phyloP scores from a whole-genome alignment of 1,284 basidiomycete species.

The Ceratobasidium theobromae region DNA sequence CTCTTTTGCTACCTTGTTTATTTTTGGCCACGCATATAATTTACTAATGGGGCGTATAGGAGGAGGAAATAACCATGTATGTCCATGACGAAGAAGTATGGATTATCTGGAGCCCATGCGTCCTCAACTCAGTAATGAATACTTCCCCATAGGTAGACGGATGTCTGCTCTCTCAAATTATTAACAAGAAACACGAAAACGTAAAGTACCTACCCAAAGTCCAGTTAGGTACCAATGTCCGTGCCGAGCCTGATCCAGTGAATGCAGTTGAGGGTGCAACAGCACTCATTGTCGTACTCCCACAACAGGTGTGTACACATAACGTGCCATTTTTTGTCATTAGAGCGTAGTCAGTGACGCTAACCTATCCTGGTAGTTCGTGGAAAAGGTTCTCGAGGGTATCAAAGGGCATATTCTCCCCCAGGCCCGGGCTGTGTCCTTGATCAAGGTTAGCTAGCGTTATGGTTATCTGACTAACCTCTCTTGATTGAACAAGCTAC shows the following conservation, averaged over 20 bases:
- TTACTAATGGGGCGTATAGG: too few species aligned
- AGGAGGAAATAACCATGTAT: slow-evolving; percentile 52
- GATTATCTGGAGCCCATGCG: neutral
- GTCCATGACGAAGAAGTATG: slow-evolving; percentile 52
- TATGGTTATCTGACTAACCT: neutral
- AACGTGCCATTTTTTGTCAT: too few species aligned
- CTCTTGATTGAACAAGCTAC: neutral
- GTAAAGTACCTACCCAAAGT: slow-evolving; percentile 55
- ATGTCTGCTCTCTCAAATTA: slow-evolving; percentile 53
- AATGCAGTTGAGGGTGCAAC: slow-evolving; percentile 55
- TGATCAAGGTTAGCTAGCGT: slow-evolving; percentile 46
- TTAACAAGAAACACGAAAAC: slow-evolving; percentile 57
- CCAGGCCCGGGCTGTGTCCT: slow-evolving; percentile 48
- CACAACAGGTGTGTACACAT: slow-evolving; percentile 49
- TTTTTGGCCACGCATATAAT: slow-evolving; percentile 2
- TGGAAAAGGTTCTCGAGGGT: slow-evolving; percentile 44
- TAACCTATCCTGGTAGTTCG: slow-evolving; percentile 42
- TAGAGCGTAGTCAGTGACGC: neutral
- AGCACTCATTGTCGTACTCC: slow-evolving; percentile 55
- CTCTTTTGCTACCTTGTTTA: too few species aligned
- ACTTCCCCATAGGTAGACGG: slow-evolving; percentile 49
- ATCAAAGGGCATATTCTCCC: slow-evolving; percentile 46
- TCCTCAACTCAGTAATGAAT: neutral
- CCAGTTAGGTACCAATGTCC: slow-evolving; percentile 51
- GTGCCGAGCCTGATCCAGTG: slow-evolving; percentile 50